Conservation (phyloP, 2,329 filamentous ascomycete genomes). For the Cladosporium phlei region DNA sequence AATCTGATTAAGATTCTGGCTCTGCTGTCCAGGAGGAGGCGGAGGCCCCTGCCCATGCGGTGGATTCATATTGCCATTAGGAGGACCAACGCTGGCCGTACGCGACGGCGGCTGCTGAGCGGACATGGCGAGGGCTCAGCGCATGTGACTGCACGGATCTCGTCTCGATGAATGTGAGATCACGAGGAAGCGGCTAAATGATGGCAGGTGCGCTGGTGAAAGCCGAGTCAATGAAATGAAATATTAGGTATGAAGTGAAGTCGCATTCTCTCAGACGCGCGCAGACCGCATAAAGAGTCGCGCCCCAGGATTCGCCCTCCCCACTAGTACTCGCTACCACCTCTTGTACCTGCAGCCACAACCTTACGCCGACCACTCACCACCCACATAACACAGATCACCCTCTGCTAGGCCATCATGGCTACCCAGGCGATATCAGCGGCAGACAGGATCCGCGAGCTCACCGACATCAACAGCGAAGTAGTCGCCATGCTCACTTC, state of each 20-base stretch:
- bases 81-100: conserved; percentile 33
- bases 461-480: conserved; percentile 69
- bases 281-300: background rate
- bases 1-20: conserved; percentile 92
- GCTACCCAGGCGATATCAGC: conserved; percentile 49
- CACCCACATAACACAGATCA: background rate
- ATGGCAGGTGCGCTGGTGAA: too few species aligned
- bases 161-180: background rate
- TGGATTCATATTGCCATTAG: conserved; percentile 38
- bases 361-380: too few species aligned
- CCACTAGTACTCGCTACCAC: too few species aligned
- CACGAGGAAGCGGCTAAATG: too few species aligned
- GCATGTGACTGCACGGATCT: background rate
- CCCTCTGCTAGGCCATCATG: conserved; percentile 12
- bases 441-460: conserved; percentile 73
- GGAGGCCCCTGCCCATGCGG: conserved; percentile 32
- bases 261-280: background rate
- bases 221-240: too few species aligned
- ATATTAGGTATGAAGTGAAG: too few species aligned
- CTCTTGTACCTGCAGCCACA: background rate
- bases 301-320: too few species aligned
- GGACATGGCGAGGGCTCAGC: conserved; percentile 6
- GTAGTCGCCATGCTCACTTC: conserved; percentile 53
- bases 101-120: conserved; percentile 30
- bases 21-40: conserved; percentile 52